Percentiles rank a stretch among this genome's conserved stretches.
These are phyloP conservation scores for Leccinum subtestaceum DNA, from an alignment of 768 basidiomycete species.

Conservation along the genomic window DNA sequence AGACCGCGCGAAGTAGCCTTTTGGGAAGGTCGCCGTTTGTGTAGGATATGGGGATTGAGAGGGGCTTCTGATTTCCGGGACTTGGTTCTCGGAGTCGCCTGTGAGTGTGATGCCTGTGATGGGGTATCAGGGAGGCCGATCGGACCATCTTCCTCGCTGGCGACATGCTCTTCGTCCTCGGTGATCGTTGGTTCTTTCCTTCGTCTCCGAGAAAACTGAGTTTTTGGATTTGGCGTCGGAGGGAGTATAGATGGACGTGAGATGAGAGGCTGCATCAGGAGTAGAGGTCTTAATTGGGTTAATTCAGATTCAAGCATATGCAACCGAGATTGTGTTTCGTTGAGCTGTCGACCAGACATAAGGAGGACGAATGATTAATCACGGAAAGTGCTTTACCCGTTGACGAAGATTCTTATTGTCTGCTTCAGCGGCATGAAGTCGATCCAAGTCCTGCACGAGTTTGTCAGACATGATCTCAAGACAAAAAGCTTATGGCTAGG, in stretches of 20 bases:
- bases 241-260: constrained; percentile 18
- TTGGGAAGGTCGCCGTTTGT: constrained; percentile 29
- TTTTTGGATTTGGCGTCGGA: constrained; percentile 24
- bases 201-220: constrained; percentile 23
- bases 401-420: constrained; percentile 62
- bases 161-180: constrained; percentile 28
- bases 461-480: constrained; percentile 14
- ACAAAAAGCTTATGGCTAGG: not conserved
- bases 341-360: constrained; percentile 42
- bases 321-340: constrained; percentile 54
- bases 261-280: constrained; percentile 59
- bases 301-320: constrained; percentile 62
- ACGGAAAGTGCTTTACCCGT: constrained; percentile 42
- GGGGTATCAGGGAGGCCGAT: constrained; percentile 19
- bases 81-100: constrained; percentile 25
- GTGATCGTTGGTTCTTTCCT: constrained; percentile 22
- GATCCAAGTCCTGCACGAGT: constrained; percentile 50
- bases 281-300: constrained; percentile 59
- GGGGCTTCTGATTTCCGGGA: constrained; percentile 20
- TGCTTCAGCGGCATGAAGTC: constrained; percentile 48
- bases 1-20: constrained; percentile 32
- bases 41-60: constrained; percentile 9
- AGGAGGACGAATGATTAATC: not conserved
- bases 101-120: constrained; percentile 10
- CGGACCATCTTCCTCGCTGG: constrained; percentile 29